phyloP scores from a whole-genome alignment of 345 rosid species.

The Excoecaria agallocha region DNA sequence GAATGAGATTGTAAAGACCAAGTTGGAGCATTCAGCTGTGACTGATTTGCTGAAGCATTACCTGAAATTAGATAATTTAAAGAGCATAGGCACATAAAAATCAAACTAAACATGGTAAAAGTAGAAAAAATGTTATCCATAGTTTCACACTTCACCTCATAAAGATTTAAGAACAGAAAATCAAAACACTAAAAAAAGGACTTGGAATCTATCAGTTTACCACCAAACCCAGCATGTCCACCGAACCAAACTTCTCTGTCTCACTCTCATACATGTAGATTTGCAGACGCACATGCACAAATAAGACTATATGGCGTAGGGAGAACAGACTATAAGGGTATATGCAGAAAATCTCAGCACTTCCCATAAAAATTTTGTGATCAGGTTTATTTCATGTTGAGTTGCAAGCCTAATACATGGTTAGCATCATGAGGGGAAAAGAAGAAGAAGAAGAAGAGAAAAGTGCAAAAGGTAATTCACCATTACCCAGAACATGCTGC shows the following conservation, averaged over 20 bases:
- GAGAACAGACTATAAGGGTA: background rate
- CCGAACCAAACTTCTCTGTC: background rate
- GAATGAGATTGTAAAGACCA: constrained; percentile 72
- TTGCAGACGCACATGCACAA: background rate
- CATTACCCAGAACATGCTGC: background rate
- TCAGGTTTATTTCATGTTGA: background rate
- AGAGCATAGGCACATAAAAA: constrained; percentile 4
- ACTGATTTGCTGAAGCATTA: constrained; percentile 50
- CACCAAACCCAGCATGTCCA: constrained; percentile 3
- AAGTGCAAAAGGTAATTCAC: no score
- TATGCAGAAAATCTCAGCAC: background rate
- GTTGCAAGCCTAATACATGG: background rate
- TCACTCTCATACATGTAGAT: background rate
- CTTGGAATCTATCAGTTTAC: background rate
- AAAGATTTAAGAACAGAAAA: background rate
- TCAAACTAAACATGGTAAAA: background rate
- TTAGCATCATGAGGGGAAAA: background rate
- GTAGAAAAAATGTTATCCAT: background rate
- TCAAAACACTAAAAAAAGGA: background rate
- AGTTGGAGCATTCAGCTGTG: constrained; percentile 48
- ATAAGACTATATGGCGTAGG: background rate
- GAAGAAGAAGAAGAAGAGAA: background rate
- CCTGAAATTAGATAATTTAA: constrained; percentile 42
- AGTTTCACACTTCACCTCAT: background rate
- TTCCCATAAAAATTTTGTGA: background rate